phyloP scores from a whole-genome alignment of 2,329 filamentous ascomycete species.

The Trichoderma arundinaceum region DNA sequence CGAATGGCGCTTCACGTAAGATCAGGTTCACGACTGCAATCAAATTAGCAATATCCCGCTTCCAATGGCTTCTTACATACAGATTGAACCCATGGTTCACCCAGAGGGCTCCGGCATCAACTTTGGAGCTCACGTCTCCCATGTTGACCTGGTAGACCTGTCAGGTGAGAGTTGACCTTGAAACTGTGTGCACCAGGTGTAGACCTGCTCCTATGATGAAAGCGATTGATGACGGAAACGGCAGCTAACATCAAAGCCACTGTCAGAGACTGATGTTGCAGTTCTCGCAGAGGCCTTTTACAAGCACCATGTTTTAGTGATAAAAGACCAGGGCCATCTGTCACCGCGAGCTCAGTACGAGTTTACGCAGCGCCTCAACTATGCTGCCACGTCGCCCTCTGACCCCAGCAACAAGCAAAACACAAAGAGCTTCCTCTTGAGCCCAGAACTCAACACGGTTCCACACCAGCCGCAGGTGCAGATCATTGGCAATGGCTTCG shows the following conservation, averaged over 20 bases:
- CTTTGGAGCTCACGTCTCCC: no score
- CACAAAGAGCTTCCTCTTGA: neutral
- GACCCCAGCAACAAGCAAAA: neutral
- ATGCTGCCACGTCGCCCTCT: neutral
- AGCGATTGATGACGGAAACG: no score
- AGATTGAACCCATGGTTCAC: neutral
- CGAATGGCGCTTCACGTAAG: neutral
- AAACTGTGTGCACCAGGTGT: no score
- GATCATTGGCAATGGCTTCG: slow-evolving; percentile 15
- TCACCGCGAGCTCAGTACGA: neutral
- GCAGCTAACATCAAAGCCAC: no score
- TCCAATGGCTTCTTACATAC: neutral
- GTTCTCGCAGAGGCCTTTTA: no score
- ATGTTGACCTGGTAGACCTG: no score
- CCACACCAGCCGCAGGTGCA: slow-evolving; percentile 12
- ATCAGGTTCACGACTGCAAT: neutral
- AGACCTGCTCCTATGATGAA: no score
- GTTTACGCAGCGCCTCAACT: slow-evolving; percentile 3
- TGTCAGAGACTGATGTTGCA: no score
- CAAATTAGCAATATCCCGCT: neutral
- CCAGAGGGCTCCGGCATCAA: no score
- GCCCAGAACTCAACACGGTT: neutral
- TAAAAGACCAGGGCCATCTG: neutral
- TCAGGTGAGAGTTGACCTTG: no score
- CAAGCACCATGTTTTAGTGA: neutral